Base-by-base conservation (phyloP, 83 land plant species). In the Thuja plicata region DNA sequence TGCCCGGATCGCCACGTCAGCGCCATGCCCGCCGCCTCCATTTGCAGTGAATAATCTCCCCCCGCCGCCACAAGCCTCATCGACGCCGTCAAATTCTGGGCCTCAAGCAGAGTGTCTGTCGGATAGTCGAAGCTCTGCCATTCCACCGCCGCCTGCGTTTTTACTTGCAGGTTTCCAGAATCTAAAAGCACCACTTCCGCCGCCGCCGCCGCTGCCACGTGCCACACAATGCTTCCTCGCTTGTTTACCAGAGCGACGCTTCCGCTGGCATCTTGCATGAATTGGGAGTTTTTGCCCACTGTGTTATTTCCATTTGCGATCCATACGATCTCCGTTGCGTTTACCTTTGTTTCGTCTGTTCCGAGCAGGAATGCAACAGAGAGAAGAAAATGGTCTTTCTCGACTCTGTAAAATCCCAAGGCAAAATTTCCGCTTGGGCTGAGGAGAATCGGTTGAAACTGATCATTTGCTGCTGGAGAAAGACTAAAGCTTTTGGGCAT, bases 111-210 rank as follows among this genome's bases (percentile, higher is more conserved):
- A 34, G 97, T 96, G 86, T 96, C 89, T 9, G 93, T 43, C 16
- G 97, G 97, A 90, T 89, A 89, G 35, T 96, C 92, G 79, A 94
- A 96, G 89, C 97, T 96, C 84, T 93, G 93, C 97, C 97, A 96
- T 9, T 87, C 54, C 9, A 87, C 88, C 7, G 87, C 15, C 21
- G 17, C 8, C 34, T 54, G 19, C 1, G 57, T 54, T 3, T 32
- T n/a, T 24, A 34, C 37, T 15, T 27, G 92, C 74, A 96, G 92
- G 82, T 96, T 92, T 38, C 94, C 94, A 48, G 89, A 48, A 88
- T 91, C 90, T 46, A 86, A 79, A 48, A 94, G 90, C 52, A 84
- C 78, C 32, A 92, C 88, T 2, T 78, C 87, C 81, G 90, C 91
- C 38, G 91, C 90, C 46, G 91, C 91, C 40, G 73, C 48, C 27